Conservation (phyloP, 148 eudicot species). For the Chenopodium quinoa region DNA sequence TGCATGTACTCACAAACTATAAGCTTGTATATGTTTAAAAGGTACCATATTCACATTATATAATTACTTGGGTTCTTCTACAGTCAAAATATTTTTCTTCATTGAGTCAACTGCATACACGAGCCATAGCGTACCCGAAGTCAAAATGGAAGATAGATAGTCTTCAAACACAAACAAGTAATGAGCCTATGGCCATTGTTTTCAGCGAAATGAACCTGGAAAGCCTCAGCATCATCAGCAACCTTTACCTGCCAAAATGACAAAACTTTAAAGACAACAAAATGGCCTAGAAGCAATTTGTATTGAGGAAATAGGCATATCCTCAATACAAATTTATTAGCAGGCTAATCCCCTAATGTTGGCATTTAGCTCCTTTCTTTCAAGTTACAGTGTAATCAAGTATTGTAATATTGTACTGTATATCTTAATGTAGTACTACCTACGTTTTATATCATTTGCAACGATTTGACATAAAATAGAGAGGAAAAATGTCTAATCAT, state of each 20-base stretch:
- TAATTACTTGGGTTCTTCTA: background rate
- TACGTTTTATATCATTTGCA: too few relatives aligned
- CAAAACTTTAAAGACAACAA: background rate
- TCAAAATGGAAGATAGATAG: background rate
- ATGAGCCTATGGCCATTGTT: background rate
- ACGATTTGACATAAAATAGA: too few relatives aligned
- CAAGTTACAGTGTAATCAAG: too few relatives aligned
- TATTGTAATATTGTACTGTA: too few relatives aligned
- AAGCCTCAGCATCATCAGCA: background rate
- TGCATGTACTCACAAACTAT: background rate
- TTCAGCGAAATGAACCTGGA: background rate
- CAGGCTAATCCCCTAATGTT: too few relatives aligned
- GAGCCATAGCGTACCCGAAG: background rate
- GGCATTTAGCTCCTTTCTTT: too few relatives aligned
- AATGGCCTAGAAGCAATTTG: background rate
- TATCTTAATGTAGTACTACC: too few relatives aligned
- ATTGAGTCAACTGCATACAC: background rate
- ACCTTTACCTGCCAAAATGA: background rate
- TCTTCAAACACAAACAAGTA: background rate
- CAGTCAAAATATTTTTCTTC: background rate
- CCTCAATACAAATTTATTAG: background rate
- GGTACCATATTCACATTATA: constrained; percentile 16
- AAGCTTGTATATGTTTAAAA: background rate
- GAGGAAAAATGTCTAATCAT: too few relatives aligned
- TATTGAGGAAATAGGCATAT: background rate